phyloP scores from a whole-genome alignment of 306 rosid genomes.

The Cicer judaicum region DNA sequence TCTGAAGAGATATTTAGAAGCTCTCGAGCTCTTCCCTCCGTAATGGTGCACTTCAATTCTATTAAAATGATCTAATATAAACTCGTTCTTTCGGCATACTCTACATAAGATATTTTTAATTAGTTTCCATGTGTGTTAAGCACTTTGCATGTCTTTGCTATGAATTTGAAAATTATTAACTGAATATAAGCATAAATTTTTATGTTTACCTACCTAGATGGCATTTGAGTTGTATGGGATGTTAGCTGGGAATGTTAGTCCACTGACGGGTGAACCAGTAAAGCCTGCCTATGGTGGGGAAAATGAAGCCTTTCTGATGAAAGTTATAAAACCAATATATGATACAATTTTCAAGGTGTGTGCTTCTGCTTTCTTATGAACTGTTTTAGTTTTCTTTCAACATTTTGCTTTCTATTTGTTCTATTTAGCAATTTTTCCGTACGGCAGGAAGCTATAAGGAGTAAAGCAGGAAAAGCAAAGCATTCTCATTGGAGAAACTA shows the following conservation, averaged over 20 bases:
- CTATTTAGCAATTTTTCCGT: conserved; percentile 28
- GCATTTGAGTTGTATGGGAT: conserved; percentile 96
- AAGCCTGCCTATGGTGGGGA: conserved; percentile 95
- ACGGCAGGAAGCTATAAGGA: conserved; percentile 70
- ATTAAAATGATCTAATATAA: conserved; percentile 13
- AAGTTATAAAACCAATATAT: conserved; percentile 92
- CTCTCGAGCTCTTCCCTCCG: not conserved
- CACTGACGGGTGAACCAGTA: conserved; percentile 85
- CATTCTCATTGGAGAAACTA: conserved; percentile 99
- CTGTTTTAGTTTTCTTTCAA: conserved; percentile 21
- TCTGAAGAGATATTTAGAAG: not conserved
- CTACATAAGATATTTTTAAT: conserved; percentile 11
- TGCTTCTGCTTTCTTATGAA: conserved; percentile 22
- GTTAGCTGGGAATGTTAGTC: conserved; percentile 86
- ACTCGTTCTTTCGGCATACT: conserved; percentile 3
- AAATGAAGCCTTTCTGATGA: conserved; percentile 71
- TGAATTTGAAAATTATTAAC: conserved; percentile 30
- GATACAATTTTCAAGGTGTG: conserved; percentile 74
- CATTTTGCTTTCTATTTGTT: conserved; percentile 25
- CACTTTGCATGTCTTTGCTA: conserved; percentile 25
- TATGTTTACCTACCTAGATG: conserved; percentile 63
- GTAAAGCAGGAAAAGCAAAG: conserved; percentile 72
- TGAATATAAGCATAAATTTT: conserved; percentile 26
- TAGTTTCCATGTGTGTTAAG: conserved; percentile 15
- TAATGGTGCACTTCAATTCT: conserved; percentile 14